Evolutionary conservation across 139 green algal genomes (phyloP).

Genomic region (Closterium sp.): DNA sequence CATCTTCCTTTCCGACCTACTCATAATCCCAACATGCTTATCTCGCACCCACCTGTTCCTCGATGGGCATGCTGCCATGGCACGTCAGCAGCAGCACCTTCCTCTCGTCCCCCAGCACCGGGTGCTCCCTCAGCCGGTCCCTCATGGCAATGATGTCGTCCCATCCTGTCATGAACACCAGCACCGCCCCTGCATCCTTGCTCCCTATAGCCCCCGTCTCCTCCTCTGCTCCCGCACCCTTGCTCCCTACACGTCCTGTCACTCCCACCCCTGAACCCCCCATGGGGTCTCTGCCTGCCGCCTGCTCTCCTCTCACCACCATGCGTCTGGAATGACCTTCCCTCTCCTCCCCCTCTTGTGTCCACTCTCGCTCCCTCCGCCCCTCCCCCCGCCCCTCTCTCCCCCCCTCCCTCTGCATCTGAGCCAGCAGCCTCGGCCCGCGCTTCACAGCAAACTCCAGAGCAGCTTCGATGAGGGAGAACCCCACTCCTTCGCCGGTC

Average conservation of each 20-base stretch:
- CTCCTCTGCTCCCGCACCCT: too few species aligned
- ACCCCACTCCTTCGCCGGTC: too few species aligned
- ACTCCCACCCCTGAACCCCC: too few species aligned
- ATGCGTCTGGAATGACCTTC: too few species aligned
- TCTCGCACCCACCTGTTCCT: slow-evolving; percentile 44
- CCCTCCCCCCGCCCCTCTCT: too few species aligned
- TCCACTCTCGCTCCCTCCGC: too few species aligned
- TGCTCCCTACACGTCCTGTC: too few species aligned
- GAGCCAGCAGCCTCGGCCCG: neutral
- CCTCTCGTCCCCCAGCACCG: neutral
- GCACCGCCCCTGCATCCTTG: slow-evolving; percentile 59
- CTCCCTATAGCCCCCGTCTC: neutral
- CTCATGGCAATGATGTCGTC: slow-evolving; percentile 76
- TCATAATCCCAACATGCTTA: too few species aligned
- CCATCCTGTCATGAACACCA: slow-evolving; percentile 82
- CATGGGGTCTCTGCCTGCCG: too few species aligned
- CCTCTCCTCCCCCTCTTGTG: neutral
- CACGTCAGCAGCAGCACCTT: slow-evolving; percentile 53
- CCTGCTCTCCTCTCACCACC: neutral
- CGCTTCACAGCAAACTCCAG: neutral
- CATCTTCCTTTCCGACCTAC: slow-evolving; percentile 77
- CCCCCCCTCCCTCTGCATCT: neutral
- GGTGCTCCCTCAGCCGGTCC: slow-evolving; percentile 35
- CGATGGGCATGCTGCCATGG: neutral
- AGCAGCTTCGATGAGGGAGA: too few species aligned